These are phyloP conservation scores for Pestalotiopsis sp. DNA, from an alignment of 2,329 filamentous ascomycete genomes.

Conservation along the genomic window DNA sequence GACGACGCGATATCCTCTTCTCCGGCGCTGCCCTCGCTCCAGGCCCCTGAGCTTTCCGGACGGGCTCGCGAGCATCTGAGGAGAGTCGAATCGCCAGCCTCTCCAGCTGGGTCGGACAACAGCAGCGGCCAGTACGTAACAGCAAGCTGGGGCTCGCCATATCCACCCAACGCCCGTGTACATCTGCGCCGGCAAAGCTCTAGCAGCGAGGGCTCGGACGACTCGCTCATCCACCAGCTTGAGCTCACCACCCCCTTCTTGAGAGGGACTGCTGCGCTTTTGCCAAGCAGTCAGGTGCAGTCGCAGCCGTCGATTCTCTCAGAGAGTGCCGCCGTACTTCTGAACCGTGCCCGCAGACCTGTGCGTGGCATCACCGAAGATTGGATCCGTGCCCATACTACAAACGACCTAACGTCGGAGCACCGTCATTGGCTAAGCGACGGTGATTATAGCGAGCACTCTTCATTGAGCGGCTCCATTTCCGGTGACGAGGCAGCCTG, in stretches of 20 bases:
- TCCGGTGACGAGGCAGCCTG: slow-evolving; percentile 47
- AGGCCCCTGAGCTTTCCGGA: slow-evolving; percentile 57
- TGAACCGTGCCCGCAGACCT: slow-evolving; percentile 61
- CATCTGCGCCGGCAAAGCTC: slow-evolving; percentile 51
- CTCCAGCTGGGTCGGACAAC: slow-evolving; percentile 26
- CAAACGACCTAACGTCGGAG: slow-evolving; percentile 68
- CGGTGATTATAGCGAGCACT: slow-evolving; percentile 72
- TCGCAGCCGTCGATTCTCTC: slow-evolving; percentile 32
- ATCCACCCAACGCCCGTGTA: slow-evolving; percentile 63
- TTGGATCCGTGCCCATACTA: slow-evolving; percentile 84
- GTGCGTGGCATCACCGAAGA: slow-evolving; percentile 71
- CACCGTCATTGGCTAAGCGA: slow-evolving; percentile 83
- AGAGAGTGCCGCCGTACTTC: slow-evolving; percentile 60
- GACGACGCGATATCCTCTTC: slow-evolving; percentile 53
- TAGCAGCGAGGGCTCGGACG: slow-evolving; percentile 60
- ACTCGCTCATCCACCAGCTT: slow-evolving; percentile 60
- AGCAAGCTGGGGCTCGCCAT: slow-evolving; percentile 90
- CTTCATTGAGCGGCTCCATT: slow-evolving; percentile 69
- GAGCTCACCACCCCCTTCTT: slow-evolving; percentile 64
- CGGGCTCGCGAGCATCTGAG: slow-evolving; percentile 55
- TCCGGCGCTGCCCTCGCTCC: slow-evolving; percentile 58
- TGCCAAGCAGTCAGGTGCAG: slow-evolving; percentile 36
- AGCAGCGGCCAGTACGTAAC: slow-evolving; percentile 57
- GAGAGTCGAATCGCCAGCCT: slow-evolving; percentile 45
- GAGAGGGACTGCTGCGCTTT: slow-evolving; percentile 51